Evolutionary conservation across 352 stramenopile genomes (phyloP), one percentile per base, ranked within the genome.

Genomic region (Peronospora belbahrii): DNA sequence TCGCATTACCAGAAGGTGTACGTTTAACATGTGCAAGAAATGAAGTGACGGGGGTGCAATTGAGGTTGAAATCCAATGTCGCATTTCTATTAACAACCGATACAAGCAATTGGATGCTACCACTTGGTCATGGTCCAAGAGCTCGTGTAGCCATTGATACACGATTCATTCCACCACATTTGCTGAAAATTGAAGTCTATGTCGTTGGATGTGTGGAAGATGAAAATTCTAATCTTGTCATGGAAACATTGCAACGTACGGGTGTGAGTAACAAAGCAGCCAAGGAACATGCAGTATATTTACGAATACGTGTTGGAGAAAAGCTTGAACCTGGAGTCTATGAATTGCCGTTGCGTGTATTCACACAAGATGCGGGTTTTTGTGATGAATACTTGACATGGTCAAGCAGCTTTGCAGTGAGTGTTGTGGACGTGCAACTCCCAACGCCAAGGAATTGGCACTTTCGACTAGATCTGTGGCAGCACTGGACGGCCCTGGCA

Each of bases 391-490:
- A 76, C 15, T 30, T 85, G 11, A 77, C 67, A 13, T 89, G 78
- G 78, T 68, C 56, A 4, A 86, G 74, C 18, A 70, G 35, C 7
- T 52, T 88, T 25, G 48, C 67, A 0, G 39, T 89, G 4, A 69
- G 67, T 20, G 71, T 89, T 2, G 69, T 67, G 14, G 66, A 68
- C 37, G 61, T 88, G 1, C 42, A 54, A 14, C 62, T 90, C 3
- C 72, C 75, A 3, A 33, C 49, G 4, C 75, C 78, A 1, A 52
- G 25, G 7, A 55, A 76, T 13, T 88, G 68, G 60, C 40, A 25
- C 2, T 90, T 90, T 54, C 73, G 84, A 53, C 43, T 90, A 43
- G 78, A 90, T 54, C 52, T 89, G 11, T 89, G 78, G 78, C 78
- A 90, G 43, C 78, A 90, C 39, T 66, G 71, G 42, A 75, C 69